Evolutionary conservation across 257 asterid species (phyloP), one percentile per base, ranked within the genome.

Genomic region (Prunella vulgaris): DNA sequence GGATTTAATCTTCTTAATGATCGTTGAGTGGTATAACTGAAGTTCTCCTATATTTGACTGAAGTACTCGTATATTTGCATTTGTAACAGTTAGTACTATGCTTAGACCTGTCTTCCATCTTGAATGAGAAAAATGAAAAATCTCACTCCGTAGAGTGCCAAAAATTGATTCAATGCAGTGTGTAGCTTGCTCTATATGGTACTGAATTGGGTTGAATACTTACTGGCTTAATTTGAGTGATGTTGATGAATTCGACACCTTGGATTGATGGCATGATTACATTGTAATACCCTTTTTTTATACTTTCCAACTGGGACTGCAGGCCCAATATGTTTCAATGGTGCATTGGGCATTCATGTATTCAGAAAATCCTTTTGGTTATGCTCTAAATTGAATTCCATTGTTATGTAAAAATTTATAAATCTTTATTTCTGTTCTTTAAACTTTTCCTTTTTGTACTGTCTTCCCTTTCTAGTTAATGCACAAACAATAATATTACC

Each of bases 31-130:
- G 38, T 60, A 59, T 64, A 58, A 42, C 58, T 53, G 71, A 69
- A 69, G 75, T 35, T n/a, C 48, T 60, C 59, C 44, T 67, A 35
- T 52, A 18, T n/a, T n/a, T n/a, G n/a, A 42, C 58, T 53, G 71
- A 69, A 69, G 75, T 35, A 21, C 48, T 60, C 59, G 32, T 67
- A 35, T 52, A 18, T 60, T 68, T 22, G 18, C 51, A 25, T 25
- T 25, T 25, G 28, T 3, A 62, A 60, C 37, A n/a, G n/a, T 68
- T 49, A 48, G 10, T 46, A 49, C 18, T 65, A 56, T 57, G 35
- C 67, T 57, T 66, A 54, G 30, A 40, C 57, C 21, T 67, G 65
- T 60, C 52, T 64, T 57, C 56, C 44, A 20, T 44, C 49, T 67
- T 56, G 9, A 44, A 54, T 60, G n/a, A 5, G 35, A 22, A 14